A percentile compares a stretch with the other conserved stretches of the same genome.
phyloP scores from a whole-genome alignment of 176 grass and related monocot species.

The Oryza nivara region DNA sequence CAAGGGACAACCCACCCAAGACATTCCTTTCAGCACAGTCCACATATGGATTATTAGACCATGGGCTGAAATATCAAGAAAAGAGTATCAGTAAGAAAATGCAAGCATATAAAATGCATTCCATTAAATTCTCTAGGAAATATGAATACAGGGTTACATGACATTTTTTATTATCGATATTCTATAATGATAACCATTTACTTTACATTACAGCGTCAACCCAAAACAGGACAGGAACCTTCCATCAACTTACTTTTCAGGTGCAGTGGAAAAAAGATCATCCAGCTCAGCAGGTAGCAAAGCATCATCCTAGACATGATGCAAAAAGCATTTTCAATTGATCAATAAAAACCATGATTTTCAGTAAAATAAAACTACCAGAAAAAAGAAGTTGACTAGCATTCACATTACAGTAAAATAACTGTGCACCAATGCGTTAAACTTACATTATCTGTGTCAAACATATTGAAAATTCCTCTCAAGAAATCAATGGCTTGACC shows the following conservation, averaged over 20 bases:
- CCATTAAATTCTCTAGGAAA: not conserved
- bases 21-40: constrained; percentile 91
- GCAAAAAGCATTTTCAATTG: constrained; percentile 24
- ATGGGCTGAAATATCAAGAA: constrained; percentile 64
- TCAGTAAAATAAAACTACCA: constrained; percentile 14
- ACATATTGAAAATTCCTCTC: constrained; percentile 83
- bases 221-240: constrained; percentile 2
- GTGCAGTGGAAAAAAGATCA: constrained; percentile 91
- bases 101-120: not conserved
- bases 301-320: constrained; percentile 71
- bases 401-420: not conserved
- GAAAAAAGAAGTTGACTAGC: not conserved
- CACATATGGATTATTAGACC: constrained; percentile 71
- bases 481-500: constrained; percentile 76
- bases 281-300: constrained; percentile 86
- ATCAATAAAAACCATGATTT: not conserved
- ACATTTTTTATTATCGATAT: not conserved
- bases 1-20: constrained; percentile 81
- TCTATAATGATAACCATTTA: not conserved
- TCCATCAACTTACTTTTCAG: constrained; percentile 72
- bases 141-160: not conserved
- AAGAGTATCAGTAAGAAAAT: constrained; percentile 4
- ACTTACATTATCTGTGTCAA: constrained; percentile 89
- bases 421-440: constrained; percentile 13
- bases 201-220: not conserved